Evolutionary conservation across 208 protist species (phyloP).

Genomic region (Crithidia mellificae): DNA sequence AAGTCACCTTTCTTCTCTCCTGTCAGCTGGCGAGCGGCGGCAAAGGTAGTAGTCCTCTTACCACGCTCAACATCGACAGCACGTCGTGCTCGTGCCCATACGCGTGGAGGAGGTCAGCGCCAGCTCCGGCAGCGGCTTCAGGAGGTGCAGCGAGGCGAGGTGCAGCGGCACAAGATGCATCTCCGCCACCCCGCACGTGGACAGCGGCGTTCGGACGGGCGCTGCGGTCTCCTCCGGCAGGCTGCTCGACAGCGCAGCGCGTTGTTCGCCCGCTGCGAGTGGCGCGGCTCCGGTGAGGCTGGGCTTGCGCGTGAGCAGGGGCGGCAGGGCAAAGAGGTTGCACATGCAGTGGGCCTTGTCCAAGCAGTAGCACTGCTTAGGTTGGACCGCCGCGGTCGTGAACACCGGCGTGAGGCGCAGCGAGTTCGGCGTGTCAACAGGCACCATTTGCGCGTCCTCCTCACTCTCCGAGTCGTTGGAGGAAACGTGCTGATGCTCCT

Average conservation of each 20-base stretch:
- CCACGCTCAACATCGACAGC: conserved; percentile 20
- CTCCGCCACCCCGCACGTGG: not conserved
- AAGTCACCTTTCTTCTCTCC: not conserved
- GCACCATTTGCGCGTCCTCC: not conserved
- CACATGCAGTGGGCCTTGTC: conserved; percentile 33
- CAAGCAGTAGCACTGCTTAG: conserved; percentile 24
- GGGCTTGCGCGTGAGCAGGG: conserved; percentile 13
- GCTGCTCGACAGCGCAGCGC: not conserved
- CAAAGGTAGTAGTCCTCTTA: not conserved
- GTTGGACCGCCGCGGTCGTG: not conserved
- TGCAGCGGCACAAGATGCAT: conserved; percentile 4
- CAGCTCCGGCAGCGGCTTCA: not conserved
- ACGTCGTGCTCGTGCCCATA: conserved; percentile 9
- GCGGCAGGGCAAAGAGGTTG: conserved; percentile 13
- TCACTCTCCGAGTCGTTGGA: conserved; percentile 25
- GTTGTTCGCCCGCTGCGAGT: not conserved
- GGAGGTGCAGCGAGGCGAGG: conserved; percentile 1
- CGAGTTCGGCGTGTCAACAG: conserved; percentile 1
- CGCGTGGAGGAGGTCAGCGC: not conserved
- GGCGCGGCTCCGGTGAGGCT: not conserved
- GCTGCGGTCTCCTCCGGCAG: not conserved
- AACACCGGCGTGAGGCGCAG: conserved; percentile 17
- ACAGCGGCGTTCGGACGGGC: not conserved
- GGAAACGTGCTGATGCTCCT: conserved; percentile 21
- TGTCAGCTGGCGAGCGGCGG: not conserved